Evolutionary conservation across 2,329 filamentous ascomycete genomes (phyloP).

Genomic region (Nectriaceae sp.): DNA sequence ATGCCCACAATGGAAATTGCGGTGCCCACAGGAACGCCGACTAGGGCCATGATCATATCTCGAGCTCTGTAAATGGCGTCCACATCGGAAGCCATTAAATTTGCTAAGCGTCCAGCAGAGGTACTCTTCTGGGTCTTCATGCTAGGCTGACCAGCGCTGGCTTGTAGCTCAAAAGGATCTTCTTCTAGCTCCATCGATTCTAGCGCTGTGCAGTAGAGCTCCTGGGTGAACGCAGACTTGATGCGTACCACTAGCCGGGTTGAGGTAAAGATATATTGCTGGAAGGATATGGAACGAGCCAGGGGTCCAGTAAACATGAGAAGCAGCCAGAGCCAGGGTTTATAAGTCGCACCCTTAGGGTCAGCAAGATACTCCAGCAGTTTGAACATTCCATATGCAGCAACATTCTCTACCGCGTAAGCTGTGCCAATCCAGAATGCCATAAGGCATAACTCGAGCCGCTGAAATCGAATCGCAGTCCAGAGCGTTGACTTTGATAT

Average conservation of each 20-base stretch:
- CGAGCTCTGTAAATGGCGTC: slow-evolving; percentile 55
- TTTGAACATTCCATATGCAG: slow-evolving; percentile 56
- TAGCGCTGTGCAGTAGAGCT: slow-evolving; percentile 58
- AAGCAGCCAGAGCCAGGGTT: slow-evolving; percentile 55
- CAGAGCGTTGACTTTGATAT: slow-evolving; percentile 46
- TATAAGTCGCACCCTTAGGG: slow-evolving; percentile 45
- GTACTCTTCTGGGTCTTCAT: slow-evolving; percentile 36
- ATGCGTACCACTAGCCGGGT: slow-evolving; percentile 58
- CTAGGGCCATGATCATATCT: slow-evolving; percentile 49
- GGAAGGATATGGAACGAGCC: slow-evolving; percentile 50
- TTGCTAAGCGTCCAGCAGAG: slow-evolving; percentile 54
- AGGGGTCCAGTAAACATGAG: slow-evolving; percentile 54
- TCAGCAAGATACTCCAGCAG: slow-evolving; percentile 53
- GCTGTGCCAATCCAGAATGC: slow-evolving; percentile 39
- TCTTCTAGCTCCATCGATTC: slow-evolving; percentile 59
- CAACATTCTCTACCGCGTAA: slow-evolving; percentile 49
- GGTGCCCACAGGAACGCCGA: slow-evolving; percentile 50
- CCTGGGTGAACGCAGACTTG: slow-evolving; percentile 58
- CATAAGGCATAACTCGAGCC: slow-evolving; percentile 47
- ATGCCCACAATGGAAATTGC: slow-evolving; percentile 51
- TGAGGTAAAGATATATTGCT: slow-evolving; percentile 60
- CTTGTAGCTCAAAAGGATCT: slow-evolving; percentile 44
- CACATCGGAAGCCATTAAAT: slow-evolving; percentile 60
- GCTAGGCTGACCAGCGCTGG: slow-evolving; percentile 25
- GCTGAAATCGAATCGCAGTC: slow-evolving; percentile 47